These are phyloP conservation scores for Pleurozium schreberi DNA, from an alignment of 225 moss, liverwort and hornwort species.

Conservation along the genomic window DNA sequence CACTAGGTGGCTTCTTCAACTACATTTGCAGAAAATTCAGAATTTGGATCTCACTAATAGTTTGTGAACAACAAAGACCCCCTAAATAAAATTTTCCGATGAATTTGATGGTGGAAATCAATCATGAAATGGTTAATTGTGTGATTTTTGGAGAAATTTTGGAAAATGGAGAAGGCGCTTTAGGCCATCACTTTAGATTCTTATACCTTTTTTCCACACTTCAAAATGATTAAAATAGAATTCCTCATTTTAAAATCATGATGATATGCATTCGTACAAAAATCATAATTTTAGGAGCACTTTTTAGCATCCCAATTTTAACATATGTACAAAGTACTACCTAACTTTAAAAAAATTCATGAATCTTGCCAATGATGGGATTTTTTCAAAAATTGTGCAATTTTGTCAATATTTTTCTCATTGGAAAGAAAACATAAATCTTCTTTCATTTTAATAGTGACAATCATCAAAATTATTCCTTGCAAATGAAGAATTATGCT, in stretches of 20 bases:
- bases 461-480: background rate
- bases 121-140: background rate
- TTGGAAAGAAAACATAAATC: background rate
- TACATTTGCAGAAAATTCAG: too few species aligned
- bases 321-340: background rate
- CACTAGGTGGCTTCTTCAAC: too few species aligned
- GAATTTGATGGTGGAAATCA: rapidly evolving
- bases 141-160: background rate
- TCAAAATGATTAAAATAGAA: background rate
- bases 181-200: background rate
- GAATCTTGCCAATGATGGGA: background rate
- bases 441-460: background rate
- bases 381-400: background rate
- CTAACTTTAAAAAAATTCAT: background rate
- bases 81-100: rapidly evolving
- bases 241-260: background rate
- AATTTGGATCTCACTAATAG: background rate
- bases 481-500: background rate
- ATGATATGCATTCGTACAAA: background rate
- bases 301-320: background rate
- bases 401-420: rapidly evolving
- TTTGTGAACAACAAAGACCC: background rate
- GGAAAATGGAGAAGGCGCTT: background rate
- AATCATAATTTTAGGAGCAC: background rate
- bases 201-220: background rate